Evolutionary conservation across 768 basidiomycete genomes (phyloP), one percentile per base, ranked within the genome.

Genomic region (Serendipita sp.): DNA sequence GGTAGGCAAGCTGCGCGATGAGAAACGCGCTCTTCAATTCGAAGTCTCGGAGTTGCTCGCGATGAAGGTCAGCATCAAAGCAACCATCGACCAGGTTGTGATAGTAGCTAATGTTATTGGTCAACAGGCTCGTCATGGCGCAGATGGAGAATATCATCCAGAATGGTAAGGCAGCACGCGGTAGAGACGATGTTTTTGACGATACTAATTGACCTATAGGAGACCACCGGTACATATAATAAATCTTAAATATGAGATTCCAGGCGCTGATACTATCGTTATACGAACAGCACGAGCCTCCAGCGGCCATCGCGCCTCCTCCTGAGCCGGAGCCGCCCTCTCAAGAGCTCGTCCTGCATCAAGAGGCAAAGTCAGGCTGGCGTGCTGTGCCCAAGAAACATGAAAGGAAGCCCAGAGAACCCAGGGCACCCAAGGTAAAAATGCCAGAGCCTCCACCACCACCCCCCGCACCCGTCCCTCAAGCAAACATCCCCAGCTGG

Each of bases 1-100:
- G 68, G 83, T 83, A 16, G 82, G 82, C 30, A 81, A 83, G 68
- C 77, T 83, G 30, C 76, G 82, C 63, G 82, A 83, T 64, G 82
- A 83, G 71, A 78, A 83, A 48, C 73, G 81, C 35, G 77, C 79
- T 48, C 72, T 83, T 65, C 83, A 83, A 66, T 80, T 34, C 58
- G 60, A 53, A 41, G 65, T 63, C 18, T 63, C 63, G 1, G 63
- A 47, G n/a, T 28, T 47, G n/a, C 63, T 63, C 16, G 63, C 38
- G 34, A 35, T 35, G 35, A 60, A 79, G 82, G 83, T 45, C 63
- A 48, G 38, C 41, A 41, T 41, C 41, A 13, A 41, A 7, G 48
- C 37, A 18, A 46, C 32, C 63, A 44, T 32, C 44, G 18, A 5
- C 10, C 15, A 44, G 4, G 4, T 3, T 30, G 3, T 13, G 16